Base-by-base conservation (phyloP, 169 alveolate genomes). In the Theileria orientalis region DNA sequence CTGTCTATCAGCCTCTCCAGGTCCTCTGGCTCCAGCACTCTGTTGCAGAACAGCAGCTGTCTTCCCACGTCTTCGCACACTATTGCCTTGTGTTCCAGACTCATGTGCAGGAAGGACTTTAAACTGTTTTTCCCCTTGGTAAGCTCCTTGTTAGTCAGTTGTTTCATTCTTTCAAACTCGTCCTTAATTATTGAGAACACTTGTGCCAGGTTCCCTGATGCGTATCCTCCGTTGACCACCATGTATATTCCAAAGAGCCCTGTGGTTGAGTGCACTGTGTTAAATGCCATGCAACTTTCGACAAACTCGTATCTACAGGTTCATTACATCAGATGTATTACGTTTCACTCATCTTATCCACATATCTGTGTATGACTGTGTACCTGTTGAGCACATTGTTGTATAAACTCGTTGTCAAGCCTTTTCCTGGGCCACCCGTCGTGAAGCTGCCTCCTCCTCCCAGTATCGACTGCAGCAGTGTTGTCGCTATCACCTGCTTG, bases 401-500 rank as follows among this genome's bases (percentile, higher is more conserved):
- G 69, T 90, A 94, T 25, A 94, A 76, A 25, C 96, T 76, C 33
- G 96, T 83, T 83, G 93, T 90, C 95, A 94, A 91, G 47, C 97
- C 97, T 83, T 94, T 94, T 44, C 97, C 97, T 37, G 97, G 97
- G 3, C 97, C 97, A 0, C 97, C 97, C 2, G 94, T 92, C 46
- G 94, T 87, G 82, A 94, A 94, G 29, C 96, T 87, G 8, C 97
- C 95, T 25, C 97, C 97, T 11, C 97, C 97, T n/a, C 97, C 97
- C 74, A 93, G 56, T 3, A 93, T 74, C 13, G 96, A 79, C 74
- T 93, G 95, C 82, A 93, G 80, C 42, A 93, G 91, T 13, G 94
- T 86, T 52, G 86, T 67, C 21, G 91, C 84, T 51, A 91, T 90
- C 71, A 91, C 63, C 51, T 93, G 93, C 25, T 90, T 82, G 25